A percentile compares a stretch with the other conserved stretches of the same genome.
These are phyloP conservation scores for Cynara cardunculus DNA, from an alignment of 129 eudicot species.

Conservation along the genomic window DNA sequence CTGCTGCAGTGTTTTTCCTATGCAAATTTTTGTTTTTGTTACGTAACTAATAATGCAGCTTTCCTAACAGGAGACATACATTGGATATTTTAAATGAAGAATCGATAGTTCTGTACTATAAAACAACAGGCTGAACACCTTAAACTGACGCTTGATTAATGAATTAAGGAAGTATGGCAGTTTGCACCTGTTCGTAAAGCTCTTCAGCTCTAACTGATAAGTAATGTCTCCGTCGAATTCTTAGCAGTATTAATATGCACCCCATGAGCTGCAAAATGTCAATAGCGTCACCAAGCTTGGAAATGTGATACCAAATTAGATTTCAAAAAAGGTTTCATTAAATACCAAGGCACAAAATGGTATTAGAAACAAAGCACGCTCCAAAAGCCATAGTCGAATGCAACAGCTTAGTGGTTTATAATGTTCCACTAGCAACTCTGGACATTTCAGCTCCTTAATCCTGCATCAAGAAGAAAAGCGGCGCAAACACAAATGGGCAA, in stretches of 20 bases:
- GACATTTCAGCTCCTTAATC: slow-evolving; percentile 75
- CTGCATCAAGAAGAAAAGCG: slow-evolving; percentile 33
- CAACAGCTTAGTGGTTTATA: slow-evolving; percentile 63
- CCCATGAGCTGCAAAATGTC: slow-evolving; percentile 64
- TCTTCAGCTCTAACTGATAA: slow-evolving; percentile 79
- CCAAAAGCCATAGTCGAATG: slow-evolving; percentile 59
- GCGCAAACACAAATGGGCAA: slow-evolving; percentile 1
- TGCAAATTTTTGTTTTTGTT: too few species aligned
- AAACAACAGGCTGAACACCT: background rate
- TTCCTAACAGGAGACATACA: too few species aligned
- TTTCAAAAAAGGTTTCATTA: slow-evolving; percentile 37
- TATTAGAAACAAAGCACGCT: slow-evolving; percentile 53
- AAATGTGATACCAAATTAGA: slow-evolving; percentile 23
- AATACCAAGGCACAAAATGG: slow-evolving; percentile 63
- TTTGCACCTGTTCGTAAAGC: slow-evolving; percentile 70
- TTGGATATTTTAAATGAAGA: background rate
- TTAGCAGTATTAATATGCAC: slow-evolving; percentile 41
- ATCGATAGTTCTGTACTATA: background rate
- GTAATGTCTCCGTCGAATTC: slow-evolving; percentile 41
- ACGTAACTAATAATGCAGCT: too few species aligned
- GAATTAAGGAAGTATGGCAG: background rate
- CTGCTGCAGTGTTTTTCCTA: too few species aligned
- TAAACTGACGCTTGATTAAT: background rate
- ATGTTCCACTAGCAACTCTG: slow-evolving; percentile 57
- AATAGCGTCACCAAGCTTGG: slow-evolving; percentile 42